Evolutionary conservation across 345 rosid genomes (phyloP).

Genomic region (Eucalyptus victrix): DNA sequence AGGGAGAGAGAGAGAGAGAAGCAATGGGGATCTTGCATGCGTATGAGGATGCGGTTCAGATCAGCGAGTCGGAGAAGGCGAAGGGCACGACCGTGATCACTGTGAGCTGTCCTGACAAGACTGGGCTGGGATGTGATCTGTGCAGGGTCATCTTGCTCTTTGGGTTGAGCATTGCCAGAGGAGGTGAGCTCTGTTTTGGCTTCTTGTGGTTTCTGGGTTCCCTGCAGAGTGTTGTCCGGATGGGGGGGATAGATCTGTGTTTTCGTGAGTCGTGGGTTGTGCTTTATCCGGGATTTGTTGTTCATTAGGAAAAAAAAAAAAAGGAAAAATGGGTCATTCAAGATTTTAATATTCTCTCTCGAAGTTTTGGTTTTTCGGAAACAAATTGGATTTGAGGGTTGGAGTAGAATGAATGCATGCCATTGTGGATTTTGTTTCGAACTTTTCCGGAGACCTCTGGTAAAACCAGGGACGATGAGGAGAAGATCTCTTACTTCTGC

Average conservation of each 20-base stretch:
- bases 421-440: neutral
- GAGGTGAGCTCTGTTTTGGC: slow-evolving; percentile 16
- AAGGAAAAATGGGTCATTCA: neutral
- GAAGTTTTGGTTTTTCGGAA: neutral
- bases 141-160: slow-evolving; percentile 49
- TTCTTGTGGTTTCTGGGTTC: neutral
- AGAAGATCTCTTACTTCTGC: neutral
- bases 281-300: neutral
- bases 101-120: slow-evolving; percentile 62
- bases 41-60: slow-evolving; percentile 38
- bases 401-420: neutral
- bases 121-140: slow-evolving; percentile 62
- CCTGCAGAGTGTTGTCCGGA: neutral
- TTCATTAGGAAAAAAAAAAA: neutral
- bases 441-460: neutral
- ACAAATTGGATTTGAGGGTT: neutral
- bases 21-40: slow-evolving; percentile 27
- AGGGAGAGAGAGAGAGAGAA: neutral
- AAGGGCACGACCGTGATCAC: slow-evolving; percentile 37
- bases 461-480: neutral
- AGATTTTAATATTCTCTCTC: neutral
- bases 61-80: slow-evolving; percentile 24
- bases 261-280: neutral
- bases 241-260: neutral
- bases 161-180: slow-evolving; percentile 54